Evolutionary conservation across 805 yeast species (phyloP), one percentile per base, ranked within the genome.

Genomic region (Saccharomycopsis sp.): DNA sequence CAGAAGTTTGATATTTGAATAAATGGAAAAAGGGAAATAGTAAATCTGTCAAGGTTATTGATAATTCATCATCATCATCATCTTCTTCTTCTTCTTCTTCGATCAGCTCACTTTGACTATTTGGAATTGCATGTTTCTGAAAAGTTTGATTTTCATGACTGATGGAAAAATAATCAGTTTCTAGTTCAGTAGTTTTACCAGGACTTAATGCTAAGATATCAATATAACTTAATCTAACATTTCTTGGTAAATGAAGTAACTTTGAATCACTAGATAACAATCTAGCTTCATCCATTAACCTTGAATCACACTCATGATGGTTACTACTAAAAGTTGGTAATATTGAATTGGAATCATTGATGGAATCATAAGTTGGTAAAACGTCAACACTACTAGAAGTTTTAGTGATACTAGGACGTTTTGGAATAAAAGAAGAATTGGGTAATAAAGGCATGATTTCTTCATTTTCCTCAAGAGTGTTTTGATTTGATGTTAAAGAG

Each of bases 21-120:
- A 26, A 23, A 27, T 32, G 17, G 10, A 27, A 30, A 18, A 39
- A 39, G 27, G 42, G 42, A 10, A 39, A 39, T 10, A 39, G 17
- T n/a, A 38, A 18, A 31, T 38, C 31, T 12, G 20, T 21, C 21
- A 38, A 8, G 5, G 33, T 31, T 15, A 4, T 5, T 17, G 6
- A 8, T 5, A 9, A 8, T 31, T 20, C 4, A 5, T 8, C 8
- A 5, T 31, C 33, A 8, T 31, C 21, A 8, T 31, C 21, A 8
- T 31, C 33, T 18, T 14, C 31, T 28, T 28, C 31, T 14, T 28
- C 31, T 9, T 28, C n/a, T n/a, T n/a, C n/a, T n/a, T n/a, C n/a
- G n/a, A n/a, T n/a, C n/a, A n/a, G n/a, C n/a, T n/a, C n/a, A n/a
- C n/a, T n/a, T n/a, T n/a, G n/a, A n/a, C n/a, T n/a, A n/a, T n/a